Conservation (phyloP, 2,329 filamentous ascomycete genomes). For the Colletotrichum truncatum region DNA sequence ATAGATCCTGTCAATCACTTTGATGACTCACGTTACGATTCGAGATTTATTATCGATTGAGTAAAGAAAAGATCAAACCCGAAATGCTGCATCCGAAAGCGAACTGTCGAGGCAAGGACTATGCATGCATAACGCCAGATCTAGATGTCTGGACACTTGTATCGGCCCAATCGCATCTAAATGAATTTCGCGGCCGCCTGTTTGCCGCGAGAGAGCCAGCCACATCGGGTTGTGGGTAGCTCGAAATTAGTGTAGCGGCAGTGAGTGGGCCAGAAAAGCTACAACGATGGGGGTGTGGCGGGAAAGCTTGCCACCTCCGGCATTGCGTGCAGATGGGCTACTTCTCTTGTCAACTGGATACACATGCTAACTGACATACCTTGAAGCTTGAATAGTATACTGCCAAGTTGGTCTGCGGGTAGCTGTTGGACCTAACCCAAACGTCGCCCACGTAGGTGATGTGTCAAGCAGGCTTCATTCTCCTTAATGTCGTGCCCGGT, state of each 20-base stretch:
- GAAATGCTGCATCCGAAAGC: background rate
- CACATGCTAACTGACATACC: background rate
- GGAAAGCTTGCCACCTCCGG: slow-evolving; percentile 5
- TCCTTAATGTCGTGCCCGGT: too few relatives aligned
- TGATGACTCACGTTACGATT: background rate
- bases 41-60: too few relatives aligned
- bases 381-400: background rate
- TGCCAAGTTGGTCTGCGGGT: background rate
- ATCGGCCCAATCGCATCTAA: background rate
- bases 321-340: background rate
- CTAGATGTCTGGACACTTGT: background rate
- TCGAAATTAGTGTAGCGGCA: slow-evolving; percentile 7
- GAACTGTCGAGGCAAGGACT: background rate
- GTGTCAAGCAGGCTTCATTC: too few relatives aligned
- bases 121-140: background rate
- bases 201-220: background rate
- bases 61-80: too few relatives aligned
- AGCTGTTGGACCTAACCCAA: background rate
- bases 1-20: too few relatives aligned
- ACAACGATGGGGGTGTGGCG: background rate
- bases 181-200: background rate
- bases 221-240: slow-evolving; percentile 10
- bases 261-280: slow-evolving; percentile 9
- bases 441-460: too few relatives aligned
- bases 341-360: background rate